phyloP scores from a whole-genome alignment of 2,329 filamentous ascomycete species.

The Pestalotiopsis sp. region DNA sequence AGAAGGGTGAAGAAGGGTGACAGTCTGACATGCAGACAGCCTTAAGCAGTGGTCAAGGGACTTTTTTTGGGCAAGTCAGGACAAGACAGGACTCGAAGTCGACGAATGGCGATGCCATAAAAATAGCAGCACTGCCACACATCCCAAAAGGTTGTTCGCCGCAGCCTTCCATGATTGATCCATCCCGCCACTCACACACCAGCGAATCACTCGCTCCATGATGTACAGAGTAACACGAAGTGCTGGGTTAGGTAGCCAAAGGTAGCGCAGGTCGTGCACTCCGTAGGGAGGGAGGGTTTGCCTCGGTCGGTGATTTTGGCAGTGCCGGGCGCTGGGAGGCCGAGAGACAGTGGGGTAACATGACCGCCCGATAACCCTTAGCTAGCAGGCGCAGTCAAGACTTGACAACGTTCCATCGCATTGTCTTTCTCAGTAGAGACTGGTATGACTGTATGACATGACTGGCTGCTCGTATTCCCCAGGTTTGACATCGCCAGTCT shows the following conservation, averaged over 20 bases:
- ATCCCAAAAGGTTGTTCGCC: no score
- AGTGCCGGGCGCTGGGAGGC: neutral
- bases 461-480: neutral
- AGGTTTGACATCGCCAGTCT: constrained; percentile 5
- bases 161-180: neutral
- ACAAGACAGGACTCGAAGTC: no score
- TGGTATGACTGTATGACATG: neutral
- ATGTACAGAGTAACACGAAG: neutral
- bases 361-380: neutral
- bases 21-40: no score
- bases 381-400: constrained; percentile 9
- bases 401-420: constrained; percentile 12
- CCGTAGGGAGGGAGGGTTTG: neutral
- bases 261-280: neutral
- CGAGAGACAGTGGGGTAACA: neutral
- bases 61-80: no score
- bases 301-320: neutral
- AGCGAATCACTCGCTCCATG: neutral
- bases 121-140: neutral
- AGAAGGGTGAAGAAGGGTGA: no score
- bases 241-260: neutral
- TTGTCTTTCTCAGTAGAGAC: neutral
- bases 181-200: neutral
- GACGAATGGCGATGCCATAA: no score
- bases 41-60: no score